Conservation (phyloP, 163 green algal genomes). For the Chlorella variabilis region DNA sequence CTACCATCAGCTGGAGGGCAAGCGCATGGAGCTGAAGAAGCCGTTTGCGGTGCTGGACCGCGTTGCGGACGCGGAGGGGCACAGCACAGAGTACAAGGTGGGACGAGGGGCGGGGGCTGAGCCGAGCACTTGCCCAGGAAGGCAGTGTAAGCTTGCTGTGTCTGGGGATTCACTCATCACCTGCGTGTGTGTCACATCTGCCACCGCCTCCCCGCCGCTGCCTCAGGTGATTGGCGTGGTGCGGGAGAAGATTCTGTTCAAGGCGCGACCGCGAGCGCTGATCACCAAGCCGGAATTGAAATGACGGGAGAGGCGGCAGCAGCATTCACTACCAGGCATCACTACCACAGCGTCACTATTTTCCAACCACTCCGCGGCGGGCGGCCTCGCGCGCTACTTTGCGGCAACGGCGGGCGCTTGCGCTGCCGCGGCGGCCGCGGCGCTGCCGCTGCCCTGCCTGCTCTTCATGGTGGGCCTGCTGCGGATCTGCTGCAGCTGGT, state of each 20-base stretch:
- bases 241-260: conserved; percentile 80
- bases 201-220: neutral
- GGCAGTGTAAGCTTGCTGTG: too few species aligned
- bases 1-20: conserved; percentile 83
- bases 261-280: conserved; percentile 66
- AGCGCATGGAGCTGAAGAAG: conserved; percentile 76
- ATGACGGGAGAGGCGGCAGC: neutral
- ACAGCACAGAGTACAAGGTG: conserved; percentile 33
- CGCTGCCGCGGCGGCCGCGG: neutral
- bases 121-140: too few species aligned
- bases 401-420: conserved; percentile 3
- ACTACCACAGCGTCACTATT: neutral
- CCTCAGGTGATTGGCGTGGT: conserved; percentile 72
- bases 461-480: conserved; percentile 63
- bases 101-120: neutral
- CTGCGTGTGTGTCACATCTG: neutral
- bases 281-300: conserved; percentile 70
- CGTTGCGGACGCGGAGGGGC: neutral
- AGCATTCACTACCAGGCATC: neutral
- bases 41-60: conserved; percentile 75
- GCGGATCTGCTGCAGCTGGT: conserved; percentile 79
- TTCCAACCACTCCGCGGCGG: neutral
- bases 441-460: neutral
- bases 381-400: neutral
- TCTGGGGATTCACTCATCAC: too few species aligned